These are phyloP conservation scores for Amylocystis lapponica DNA, from an alignment of 768 basidiomycete species.

Conservation along the genomic window DNA sequence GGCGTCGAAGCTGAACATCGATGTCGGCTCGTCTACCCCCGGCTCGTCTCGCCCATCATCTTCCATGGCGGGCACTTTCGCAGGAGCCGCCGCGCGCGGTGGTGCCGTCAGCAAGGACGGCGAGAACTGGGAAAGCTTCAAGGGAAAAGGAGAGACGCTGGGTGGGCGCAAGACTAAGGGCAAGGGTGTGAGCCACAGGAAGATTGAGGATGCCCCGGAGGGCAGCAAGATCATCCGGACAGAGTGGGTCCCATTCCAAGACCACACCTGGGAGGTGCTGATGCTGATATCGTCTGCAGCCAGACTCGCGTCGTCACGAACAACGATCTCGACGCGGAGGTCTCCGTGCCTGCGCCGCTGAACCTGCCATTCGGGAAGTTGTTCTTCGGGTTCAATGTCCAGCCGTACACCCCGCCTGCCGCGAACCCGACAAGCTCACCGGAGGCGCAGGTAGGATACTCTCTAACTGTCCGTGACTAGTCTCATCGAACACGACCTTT, in stretches of 20 bases:
- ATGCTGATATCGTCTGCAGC: conserved; percentile 36
- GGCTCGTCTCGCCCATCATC: conserved; percentile 81
- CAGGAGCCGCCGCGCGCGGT: conserved; percentile 41
- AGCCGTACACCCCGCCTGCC: conserved; percentile 54
- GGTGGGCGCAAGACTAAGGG: conserved; percentile 92
- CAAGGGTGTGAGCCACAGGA: conserved; percentile 82
- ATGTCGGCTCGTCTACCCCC: conserved; percentile 80
- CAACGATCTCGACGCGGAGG: conserved; percentile 63
- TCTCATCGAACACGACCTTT: not conserved
- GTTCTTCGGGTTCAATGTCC: conserved; percentile 92
- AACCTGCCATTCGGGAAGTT: conserved; percentile 90
- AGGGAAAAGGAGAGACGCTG: conserved; percentile 89
- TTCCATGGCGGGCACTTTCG: conserved; percentile 63
- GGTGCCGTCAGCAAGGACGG: conserved; percentile 65
- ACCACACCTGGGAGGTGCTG: not conserved
- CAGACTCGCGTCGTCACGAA: conserved; percentile 82
- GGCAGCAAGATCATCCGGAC: conserved; percentile 88
- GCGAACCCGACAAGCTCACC: conserved; percentile 6
- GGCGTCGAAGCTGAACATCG: conserved; percentile 96
- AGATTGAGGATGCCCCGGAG: conserved; percentile 71
- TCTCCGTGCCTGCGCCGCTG: conserved; percentile 83
- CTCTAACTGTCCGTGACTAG: too few relatives aligned
- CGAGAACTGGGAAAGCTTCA: conserved; percentile 93
- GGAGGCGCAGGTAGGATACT: conserved; percentile 13
- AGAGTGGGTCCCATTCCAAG: too few relatives aligned